Evolutionary conservation across 108 stramenopile genomes (phyloP).

Genomic region (Halocafeteria seosinensis): DNA sequence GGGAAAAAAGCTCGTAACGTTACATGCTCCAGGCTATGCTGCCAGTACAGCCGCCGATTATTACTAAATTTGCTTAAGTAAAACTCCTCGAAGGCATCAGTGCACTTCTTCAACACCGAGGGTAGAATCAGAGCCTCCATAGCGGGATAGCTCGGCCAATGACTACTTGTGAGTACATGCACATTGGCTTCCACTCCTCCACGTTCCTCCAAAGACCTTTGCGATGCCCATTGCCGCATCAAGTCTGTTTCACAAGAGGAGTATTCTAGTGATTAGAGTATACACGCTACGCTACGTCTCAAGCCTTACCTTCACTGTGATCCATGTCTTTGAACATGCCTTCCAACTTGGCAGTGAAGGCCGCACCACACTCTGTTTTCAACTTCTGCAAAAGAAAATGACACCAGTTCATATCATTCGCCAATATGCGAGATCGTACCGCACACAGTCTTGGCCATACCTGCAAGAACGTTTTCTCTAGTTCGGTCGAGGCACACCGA

Average conservation of each 20-base stretch:
- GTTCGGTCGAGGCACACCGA: slow-evolving; percentile 53
- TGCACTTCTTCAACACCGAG: slow-evolving; percentile 29
- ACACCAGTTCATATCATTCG: too few species aligned
- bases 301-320: too few species aligned
- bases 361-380: slow-evolving; percentile 89
- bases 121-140: slow-evolving; percentile 50
- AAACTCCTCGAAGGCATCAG: slow-evolving; percentile 36
- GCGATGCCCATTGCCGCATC: background rate
- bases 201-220: too few species aligned
- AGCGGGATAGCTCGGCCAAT: slow-evolving; percentile 82
- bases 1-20: slow-evolving; percentile 47
- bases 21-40: slow-evolving; percentile 65
- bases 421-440: too few species aligned
- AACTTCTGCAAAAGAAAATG: too few species aligned
- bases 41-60: slow-evolving; percentile 84
- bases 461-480: slow-evolving; percentile 71
- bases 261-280: too few species aligned
- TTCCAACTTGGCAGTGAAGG: slow-evolving; percentile 92
- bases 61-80: slow-evolving; percentile 76
- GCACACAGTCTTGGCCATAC: too few species aligned
- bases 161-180: slow-evolving; percentile 73
- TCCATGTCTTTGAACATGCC: slow-evolving; percentile 99
- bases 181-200: too few species aligned
- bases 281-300: too few species aligned
- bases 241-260: background rate